phyloP scores from a whole-genome alignment of 768 basidiomycete species.

The Sporobolomyces roseus region DNA sequence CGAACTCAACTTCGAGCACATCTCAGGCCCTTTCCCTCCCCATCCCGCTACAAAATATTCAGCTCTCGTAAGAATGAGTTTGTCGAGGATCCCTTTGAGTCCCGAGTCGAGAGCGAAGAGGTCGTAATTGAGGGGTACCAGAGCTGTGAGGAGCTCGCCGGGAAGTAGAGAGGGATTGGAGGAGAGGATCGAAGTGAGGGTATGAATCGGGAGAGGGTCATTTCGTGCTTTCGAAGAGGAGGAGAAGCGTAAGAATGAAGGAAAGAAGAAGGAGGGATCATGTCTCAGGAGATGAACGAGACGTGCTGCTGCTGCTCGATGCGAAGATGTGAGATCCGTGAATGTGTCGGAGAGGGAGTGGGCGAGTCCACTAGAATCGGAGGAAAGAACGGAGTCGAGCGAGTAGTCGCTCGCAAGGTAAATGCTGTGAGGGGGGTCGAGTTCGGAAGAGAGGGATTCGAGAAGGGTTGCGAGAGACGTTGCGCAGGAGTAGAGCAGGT shows the following conservation, averaged over 20 bases:
- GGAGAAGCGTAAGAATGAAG: too few relatives aligned
- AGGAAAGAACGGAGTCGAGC: conserved; percentile 4
- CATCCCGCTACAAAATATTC: conserved; percentile 1
- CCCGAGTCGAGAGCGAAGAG: not conserved
- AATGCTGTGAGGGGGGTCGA: not conserved
- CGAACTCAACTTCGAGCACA: conserved; percentile 4
- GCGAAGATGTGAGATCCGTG: not conserved
- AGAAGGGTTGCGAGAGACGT: not conserved
- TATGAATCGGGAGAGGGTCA: not conserved
- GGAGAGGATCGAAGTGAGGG: not conserved
- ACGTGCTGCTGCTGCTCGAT: conserved; percentile 5
- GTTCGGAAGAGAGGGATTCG: not conserved
- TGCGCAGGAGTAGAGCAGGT: not conserved
- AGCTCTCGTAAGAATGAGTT: not conserved
- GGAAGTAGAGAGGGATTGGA: not conserved
- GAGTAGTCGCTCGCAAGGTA: conserved; percentile 27
- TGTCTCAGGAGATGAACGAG: conserved; percentile 3
- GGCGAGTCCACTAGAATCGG: not conserved
- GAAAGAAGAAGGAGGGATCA: not conserved
- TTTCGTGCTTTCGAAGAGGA: too few relatives aligned
- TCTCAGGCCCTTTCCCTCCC: not conserved
- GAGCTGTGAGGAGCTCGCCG: not conserved
- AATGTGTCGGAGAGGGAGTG: conserved; percentile 14
- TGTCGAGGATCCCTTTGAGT: not conserved
- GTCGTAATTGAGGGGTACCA: not conserved